These are phyloP conservation scores for Eucalyptus polybractea DNA, from an alignment of 345 rosid genomes.

Conservation along the genomic window DNA sequence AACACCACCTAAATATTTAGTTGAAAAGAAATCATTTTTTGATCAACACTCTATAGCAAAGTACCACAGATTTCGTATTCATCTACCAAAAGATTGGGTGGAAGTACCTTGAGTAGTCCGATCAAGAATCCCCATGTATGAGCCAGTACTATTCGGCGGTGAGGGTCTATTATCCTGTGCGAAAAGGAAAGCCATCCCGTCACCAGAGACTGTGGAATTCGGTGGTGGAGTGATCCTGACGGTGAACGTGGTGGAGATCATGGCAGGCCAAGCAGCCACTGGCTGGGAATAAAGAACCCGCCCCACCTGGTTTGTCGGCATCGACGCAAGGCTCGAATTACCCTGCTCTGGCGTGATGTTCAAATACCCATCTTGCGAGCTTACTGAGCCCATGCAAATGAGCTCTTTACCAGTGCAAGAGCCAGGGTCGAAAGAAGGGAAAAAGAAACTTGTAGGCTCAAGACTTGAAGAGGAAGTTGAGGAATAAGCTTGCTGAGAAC, in stretches of 20 bases:
- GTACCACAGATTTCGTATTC: neutral
- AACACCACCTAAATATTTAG: neutral
- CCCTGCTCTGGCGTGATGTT: constrained; percentile 4
- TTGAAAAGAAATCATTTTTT: neutral
- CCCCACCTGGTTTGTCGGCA: neutral
- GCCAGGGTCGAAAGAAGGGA: constrained; percentile 1
- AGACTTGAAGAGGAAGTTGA: neutral
- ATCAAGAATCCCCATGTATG: constrained; percentile 23
- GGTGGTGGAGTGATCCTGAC: constrained; percentile 8
- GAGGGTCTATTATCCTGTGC: constrained; percentile 8
- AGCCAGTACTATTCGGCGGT: constrained; percentile 15
- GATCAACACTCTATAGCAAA: neutral
- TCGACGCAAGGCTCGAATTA: neutral
- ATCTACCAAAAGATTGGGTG: neutral
- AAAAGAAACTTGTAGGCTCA: neutral
- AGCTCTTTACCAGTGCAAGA: constrained; percentile 7
- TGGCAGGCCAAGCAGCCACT: constrained; percentile 20
- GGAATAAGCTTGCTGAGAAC: neutral
- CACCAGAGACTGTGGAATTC: constrained; percentile 1
- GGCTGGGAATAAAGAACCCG: constrained; percentile 8
- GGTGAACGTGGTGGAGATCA: constrained; percentile 18
- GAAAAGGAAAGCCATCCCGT: constrained; percentile 23
- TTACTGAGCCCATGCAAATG: constrained; percentile 14
- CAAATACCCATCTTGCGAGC: constrained; percentile 1
- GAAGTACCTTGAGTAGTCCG: constrained; percentile 10